Evolutionary conservation across 257 asterid species (phyloP).

Genomic region (Nicotiana paniculata): DNA sequence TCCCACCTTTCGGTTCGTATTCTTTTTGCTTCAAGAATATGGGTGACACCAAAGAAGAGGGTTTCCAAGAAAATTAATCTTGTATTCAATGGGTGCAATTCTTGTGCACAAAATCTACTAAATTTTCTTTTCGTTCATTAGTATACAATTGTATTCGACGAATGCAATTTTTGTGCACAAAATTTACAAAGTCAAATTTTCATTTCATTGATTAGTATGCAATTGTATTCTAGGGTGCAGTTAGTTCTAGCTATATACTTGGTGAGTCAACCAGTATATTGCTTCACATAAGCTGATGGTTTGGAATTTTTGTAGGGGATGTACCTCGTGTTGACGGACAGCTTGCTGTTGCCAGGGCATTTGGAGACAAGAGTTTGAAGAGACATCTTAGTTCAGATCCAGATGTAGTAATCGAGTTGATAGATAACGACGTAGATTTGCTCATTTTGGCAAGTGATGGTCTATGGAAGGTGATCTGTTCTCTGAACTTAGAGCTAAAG

Average conservation of each 20-base stretch:
- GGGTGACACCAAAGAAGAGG: not conserved
- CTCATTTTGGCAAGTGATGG: slow-evolving; percentile 90
- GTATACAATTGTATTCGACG: not conserved
- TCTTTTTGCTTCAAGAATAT: too few species aligned
- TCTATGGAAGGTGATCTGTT: slow-evolving; percentile 60
- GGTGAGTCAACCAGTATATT: not conserved
- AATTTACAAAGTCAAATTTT: not conserved
- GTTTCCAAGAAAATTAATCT: not conserved
- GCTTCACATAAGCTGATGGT: slow-evolving; percentile 1
- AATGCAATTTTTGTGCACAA: not conserved
- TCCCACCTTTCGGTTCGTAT: not conserved
- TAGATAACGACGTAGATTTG: slow-evolving; percentile 66
- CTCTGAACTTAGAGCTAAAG: not conserved
- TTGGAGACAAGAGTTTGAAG: slow-evolving; percentile 91
- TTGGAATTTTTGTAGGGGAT: slow-evolving; percentile 41
- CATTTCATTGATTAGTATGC: not conserved
- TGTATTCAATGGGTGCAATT: not conserved
- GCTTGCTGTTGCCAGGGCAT: slow-evolving; percentile 92
- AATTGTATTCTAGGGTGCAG: not conserved
- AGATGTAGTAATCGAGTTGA: slow-evolving; percentile 37
- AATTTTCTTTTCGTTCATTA: not conserved
- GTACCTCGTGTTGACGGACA: slow-evolving; percentile 97
- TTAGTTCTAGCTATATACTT: not conserved
- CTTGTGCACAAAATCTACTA: not conserved
- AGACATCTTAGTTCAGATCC: slow-evolving; percentile 88